These are phyloP conservation scores for Takashimella koratensis DNA, from an alignment of 1,284 basidiomycete species.

Conservation along the genomic window DNA sequence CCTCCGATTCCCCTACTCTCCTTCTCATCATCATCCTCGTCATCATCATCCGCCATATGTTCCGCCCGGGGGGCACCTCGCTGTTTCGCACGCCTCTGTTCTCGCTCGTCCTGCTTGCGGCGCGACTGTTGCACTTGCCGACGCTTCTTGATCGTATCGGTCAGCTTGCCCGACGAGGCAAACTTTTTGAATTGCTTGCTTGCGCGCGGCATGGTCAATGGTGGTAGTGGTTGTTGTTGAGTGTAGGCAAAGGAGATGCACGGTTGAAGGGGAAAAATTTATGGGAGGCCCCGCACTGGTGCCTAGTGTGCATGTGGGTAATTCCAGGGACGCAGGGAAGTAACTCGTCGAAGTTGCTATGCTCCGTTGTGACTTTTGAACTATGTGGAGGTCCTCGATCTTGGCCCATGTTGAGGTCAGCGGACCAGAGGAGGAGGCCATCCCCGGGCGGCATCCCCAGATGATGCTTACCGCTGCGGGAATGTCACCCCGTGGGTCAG, in stretches of 20 bases:
- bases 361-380: no score
- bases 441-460: no score
- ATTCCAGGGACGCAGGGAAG: no score
- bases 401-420: no score
- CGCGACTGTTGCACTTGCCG: conserved; percentile 70
- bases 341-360: no score
- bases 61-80: conserved; percentile 34
- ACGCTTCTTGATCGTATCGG: conserved; percentile 74
- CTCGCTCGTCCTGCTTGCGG: conserved; percentile 63
- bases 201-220: conserved; percentile 56
- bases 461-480: no score
- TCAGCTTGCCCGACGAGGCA: conserved; percentile 77
- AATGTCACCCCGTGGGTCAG: no score
- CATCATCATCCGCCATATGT: conserved; percentile 51
- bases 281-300: no score
- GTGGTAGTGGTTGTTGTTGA: conserved; percentile 4
- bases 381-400: no score
- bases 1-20: conserved; percentile 47
- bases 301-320: no score
- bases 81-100: conserved; percentile 39
- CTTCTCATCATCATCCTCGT: conserved; percentile 43
- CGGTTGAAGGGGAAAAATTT: no score
- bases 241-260: neutral
- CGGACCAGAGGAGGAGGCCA: no score
- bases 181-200: conserved; percentile 81